Evolutionary conservation across 768 basidiomycete species (phyloP), one percentile per base, ranked within the genome.

Genomic region (Boletus barrowsii): DNA sequence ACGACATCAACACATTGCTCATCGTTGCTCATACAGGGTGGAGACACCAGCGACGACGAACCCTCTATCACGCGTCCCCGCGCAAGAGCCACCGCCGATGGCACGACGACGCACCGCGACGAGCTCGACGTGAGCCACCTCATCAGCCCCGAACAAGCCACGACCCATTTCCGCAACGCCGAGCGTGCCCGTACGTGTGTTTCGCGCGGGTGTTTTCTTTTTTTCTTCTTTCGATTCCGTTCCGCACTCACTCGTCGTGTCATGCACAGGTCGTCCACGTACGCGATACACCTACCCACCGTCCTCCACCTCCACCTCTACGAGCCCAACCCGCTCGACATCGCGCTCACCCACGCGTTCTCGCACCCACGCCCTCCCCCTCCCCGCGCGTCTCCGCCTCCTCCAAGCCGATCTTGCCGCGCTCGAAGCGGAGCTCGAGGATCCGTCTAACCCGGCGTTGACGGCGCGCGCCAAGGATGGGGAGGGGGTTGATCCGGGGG

Each of bases 371-470:
- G 56, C 72, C 4, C 60, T 73, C 0, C 75, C 83, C 0, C 76
- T 87, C 8, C 80, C 84, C 1, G 76, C 81, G 40, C 79, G 87
- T 32, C 69, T 93, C 20, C 80, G 80, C 10, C 69, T 75, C 3
- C 76, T 99, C 9, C 88, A 93, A 56, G 78, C 80, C 3, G 96
- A 99, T 64, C 76, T 98, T 1, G 70, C 80, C 0, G 79, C 90
- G 29, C 78, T 99, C 4, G 96, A 99, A 68, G 68, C 74, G 1
- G 91, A 95, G 63, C 76, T 95, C n/a, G 78, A 84, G 0, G 88
- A 92, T 60, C 90, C 89, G 10, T 80, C 89, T 4, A 91, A 87
- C 65, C 86, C 87, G 15, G 72, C 83, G 13, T 63, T 88, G 24
- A 76, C 77, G 45, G 86, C 86, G 53, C 73, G 78, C 26, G 81